phyloP scores from a whole-genome alignment of 176 grass and related monocot genomes.

The Aegilops bicornis region DNA sequence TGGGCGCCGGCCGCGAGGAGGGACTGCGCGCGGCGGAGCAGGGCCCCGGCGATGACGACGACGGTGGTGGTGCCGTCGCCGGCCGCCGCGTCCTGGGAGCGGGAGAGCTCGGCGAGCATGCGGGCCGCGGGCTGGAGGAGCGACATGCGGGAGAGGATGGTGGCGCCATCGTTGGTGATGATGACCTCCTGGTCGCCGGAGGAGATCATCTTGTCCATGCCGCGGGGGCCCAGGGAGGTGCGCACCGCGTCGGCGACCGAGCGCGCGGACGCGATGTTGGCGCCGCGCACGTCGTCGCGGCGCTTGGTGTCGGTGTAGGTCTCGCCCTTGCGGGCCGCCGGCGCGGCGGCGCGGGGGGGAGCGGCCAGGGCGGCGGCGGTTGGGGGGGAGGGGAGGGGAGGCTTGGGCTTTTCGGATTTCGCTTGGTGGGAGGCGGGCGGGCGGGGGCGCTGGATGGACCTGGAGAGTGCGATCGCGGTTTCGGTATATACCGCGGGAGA shows the following conservation, averaged over 20 bases:
- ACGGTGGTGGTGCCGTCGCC: neutral
- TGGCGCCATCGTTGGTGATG: neutral
- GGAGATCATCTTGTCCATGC: neutral
- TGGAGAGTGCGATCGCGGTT: neutral
- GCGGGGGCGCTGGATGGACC: neutral
- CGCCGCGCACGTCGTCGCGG: neutral
- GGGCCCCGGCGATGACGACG: neutral
- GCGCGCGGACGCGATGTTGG: neutral
- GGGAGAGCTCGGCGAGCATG: neutral
- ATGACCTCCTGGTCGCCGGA: neutral
- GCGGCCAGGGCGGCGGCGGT: neutral
- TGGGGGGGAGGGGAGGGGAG: neutral
- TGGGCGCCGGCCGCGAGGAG: neutral
- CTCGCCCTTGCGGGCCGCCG: neutral
- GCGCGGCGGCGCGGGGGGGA: neutral
- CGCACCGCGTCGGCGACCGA: neutral
- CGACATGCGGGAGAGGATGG: neutral
- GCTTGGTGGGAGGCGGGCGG: neutral
- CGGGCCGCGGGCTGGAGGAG: neutral
- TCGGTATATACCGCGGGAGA: neutral
- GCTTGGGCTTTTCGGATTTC: neutral
- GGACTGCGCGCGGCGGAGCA: neutral
- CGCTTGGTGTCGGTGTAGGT: neutral
- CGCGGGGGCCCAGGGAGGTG: neutral
- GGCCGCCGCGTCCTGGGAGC: neutral